phyloP scores from a whole-genome alignment of 768 basidiomycete species.

The Crassisporium funariophilum region DNA sequence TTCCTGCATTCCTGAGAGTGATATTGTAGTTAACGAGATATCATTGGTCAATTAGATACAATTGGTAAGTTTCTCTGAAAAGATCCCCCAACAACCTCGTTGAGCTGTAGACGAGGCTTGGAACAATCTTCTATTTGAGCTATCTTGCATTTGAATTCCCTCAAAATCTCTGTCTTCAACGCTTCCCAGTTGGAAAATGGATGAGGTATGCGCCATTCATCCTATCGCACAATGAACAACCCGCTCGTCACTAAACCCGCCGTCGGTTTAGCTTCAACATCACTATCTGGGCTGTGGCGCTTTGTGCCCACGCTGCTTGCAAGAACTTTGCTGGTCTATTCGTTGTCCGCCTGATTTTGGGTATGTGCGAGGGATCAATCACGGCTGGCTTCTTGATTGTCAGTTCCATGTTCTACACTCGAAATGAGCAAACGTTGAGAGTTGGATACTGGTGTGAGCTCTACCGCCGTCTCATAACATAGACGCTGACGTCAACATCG shows the following conservation, averaged over 20 bases:
- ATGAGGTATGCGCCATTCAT: conserved; percentile 54
- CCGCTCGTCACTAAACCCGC: neutral
- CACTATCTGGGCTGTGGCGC: conserved; percentile 61
- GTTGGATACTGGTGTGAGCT: conserved; percentile 78
- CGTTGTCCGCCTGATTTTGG: conserved; percentile 63
- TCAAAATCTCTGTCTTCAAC: conserved; percentile 70
- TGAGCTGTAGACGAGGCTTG: conserved; percentile 49
- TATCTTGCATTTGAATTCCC: conserved; percentile 76
- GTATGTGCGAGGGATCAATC: conserved; percentile 71
- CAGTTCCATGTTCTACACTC: conserved; percentile 78
- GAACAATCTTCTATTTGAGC: conserved; percentile 73
- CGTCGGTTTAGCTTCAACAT: conserved; percentile 52
- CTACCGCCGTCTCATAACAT: neutral
- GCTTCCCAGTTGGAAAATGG: conserved; percentile 79
- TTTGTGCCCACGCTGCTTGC: conserved; percentile 69
- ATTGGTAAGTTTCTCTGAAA: conserved; percentile 46
- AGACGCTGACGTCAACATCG: neutral
- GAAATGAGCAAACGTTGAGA: conserved; percentile 65
- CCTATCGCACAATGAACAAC: neutral
- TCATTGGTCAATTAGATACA: conserved; percentile 66
- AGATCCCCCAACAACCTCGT: too few relatives aligned
- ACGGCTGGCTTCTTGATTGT: conserved; percentile 81
- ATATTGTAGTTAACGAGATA: too few relatives aligned
- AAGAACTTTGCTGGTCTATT: conserved; percentile 68
- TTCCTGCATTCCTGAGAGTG: neutral